These are phyloP conservation scores for Candolleomyces eurysporus DNA, from an alignment of 768 basidiomycete genomes.

Conservation along the genomic window DNA sequence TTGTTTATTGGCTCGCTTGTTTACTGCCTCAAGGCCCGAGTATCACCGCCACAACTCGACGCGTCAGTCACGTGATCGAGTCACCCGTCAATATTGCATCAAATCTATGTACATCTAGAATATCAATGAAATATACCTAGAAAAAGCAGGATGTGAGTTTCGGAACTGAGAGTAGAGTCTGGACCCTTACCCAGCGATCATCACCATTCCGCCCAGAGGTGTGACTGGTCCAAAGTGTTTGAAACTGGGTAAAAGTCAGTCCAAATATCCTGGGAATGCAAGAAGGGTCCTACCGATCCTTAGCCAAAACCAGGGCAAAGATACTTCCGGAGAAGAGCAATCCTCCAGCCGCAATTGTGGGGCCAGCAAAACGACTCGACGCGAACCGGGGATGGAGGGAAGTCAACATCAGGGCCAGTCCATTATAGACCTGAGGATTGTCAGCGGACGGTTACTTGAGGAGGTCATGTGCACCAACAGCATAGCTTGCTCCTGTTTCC, in stretches of 20 bases:
- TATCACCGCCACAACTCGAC: constrained; percentile 24
- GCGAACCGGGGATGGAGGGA: constrained; percentile 65
- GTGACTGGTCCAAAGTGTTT: constrained; percentile 62
- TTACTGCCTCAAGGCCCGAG: constrained; percentile 34
- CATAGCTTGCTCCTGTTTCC: constrained; percentile 61
- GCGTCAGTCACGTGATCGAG: constrained; percentile 38
- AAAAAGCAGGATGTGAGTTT: not conserved
- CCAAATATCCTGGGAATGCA: too few species aligned
- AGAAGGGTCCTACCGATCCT: constrained; percentile 33
- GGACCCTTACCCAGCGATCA: constrained; percentile 64
- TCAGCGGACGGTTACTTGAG: not conserved
- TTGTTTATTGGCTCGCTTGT: constrained; percentile 23
- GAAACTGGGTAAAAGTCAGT: constrained; percentile 24
- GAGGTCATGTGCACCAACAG: constrained; percentile 36
- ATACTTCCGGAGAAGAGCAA: constrained; percentile 65
- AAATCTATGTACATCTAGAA: constrained; percentile 4
- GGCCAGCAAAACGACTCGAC: constrained; percentile 61
- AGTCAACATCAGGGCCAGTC: constrained; percentile 59
- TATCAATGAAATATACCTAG: constrained; percentile 14
- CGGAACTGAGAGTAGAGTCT: not conserved
- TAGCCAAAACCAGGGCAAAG: constrained; percentile 48
- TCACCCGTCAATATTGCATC: not conserved
- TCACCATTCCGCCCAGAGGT: constrained; percentile 59
- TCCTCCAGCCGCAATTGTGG: constrained; percentile 58
- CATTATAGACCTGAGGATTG: constrained; percentile 57